Evolutionary conservation across 1,284 basidiomycete genomes (phyloP), one percentile per base, ranked within the genome.

Genomic region (Trichosporon faecale): DNA sequence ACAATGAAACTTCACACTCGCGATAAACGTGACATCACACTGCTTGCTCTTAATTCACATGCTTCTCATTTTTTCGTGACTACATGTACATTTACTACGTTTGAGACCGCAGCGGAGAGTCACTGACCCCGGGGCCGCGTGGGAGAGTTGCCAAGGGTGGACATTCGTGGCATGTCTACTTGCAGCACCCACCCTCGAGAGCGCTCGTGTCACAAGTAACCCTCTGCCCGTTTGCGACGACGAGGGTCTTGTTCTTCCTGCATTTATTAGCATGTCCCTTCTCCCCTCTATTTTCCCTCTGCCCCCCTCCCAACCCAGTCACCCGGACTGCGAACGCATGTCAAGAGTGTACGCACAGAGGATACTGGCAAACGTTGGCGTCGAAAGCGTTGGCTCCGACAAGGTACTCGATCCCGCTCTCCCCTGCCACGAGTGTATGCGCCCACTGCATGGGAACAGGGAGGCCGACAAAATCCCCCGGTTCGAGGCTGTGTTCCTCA

Each of bases 381-480:
- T 37, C 64, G n/a, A 55, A 46, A 23, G 71, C 69, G 35, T 70
- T 75, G 14, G 76, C 74, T 9, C 77, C 77, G 27, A 74, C 66
- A 9, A 78, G 69, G 49, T 76, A 78, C 37, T 74, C 74, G 18
- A 75, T 29, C 7, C 77, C 77, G 4, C 74, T 71, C 3, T 60
- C 23, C 18, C 73, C 73, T 1, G 74, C 74, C 21, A 55, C 63
- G 12, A 78, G 33, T 4, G 68, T 68, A 68, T 78, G 77, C 21
- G 77, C 73, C 31, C 60, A 76, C 21, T 70, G 65, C n/a, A 44
- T 27, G 61, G 35, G 33, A 7, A n/a, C 70, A 37, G 40, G 61
- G 46, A 70, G 67, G 5, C 74, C 77, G 21, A 76, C 71, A 64
- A 76, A 78, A 67, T 78, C 77, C 6, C 77, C 77, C 0, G 71